Conservation (phyloP, 805 yeast genomes). For the Maudiozyma barnettii region DNA sequence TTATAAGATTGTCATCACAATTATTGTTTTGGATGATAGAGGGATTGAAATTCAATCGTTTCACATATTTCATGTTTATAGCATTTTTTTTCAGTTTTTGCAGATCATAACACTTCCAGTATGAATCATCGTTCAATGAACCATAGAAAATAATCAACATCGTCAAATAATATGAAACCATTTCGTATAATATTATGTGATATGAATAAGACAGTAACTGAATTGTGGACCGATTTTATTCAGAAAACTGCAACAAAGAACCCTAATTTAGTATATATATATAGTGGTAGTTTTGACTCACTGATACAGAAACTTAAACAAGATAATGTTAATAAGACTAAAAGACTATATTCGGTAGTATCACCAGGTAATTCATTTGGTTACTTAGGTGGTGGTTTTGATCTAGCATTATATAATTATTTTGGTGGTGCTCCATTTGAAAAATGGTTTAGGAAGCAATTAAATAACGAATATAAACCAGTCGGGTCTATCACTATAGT, state of each 20-base stretch:
- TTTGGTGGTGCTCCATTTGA: conserved; percentile 24
- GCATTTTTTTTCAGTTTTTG: too few relatives aligned
- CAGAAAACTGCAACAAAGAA: conserved; percentile 5
- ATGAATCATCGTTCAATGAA: not conserved
- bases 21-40: too few relatives aligned
- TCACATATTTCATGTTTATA: too few relatives aligned
- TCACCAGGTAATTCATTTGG: conserved; percentile 48
- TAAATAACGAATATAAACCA: conserved; percentile 17
- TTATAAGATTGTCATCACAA: too few relatives aligned
- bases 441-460: conserved; percentile 19
- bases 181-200: conserved; percentile 17
- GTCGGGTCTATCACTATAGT: conserved; percentile 21
- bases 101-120: not conserved
- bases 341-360: conserved; percentile 27
- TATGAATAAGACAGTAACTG: conserved; percentile 11
- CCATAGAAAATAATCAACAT: conserved; percentile 13
- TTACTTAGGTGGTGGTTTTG: conserved; percentile 44
- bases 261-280: conserved; percentile 6
- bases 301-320: conserved; percentile 3
- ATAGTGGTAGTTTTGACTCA: conserved; percentile 10
- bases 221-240: conserved; percentile 11
- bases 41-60: too few relatives aligned
- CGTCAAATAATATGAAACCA: conserved; percentile 1
- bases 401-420: conserved; percentile 24
- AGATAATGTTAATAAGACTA: not conserved